Conservation (phyloP, 805 yeast species). For the Scheffersomyces coipomensis region DNA sequence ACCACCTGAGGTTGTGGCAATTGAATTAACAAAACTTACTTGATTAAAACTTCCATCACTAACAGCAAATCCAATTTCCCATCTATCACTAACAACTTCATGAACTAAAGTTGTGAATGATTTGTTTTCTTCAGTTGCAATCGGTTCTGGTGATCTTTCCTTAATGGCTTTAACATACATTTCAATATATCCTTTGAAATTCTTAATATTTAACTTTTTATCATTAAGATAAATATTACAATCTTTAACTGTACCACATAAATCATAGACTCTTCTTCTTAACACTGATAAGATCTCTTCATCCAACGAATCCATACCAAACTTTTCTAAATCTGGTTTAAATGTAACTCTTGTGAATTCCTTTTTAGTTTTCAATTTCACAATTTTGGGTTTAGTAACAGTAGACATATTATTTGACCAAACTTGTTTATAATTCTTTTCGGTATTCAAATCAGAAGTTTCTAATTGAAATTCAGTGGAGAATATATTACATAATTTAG, state of each 20-base stretch:
- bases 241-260: constrained; percentile 90
- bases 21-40: constrained; percentile 94
- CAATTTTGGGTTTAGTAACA: constrained; percentile 74
- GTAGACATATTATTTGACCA: constrained; percentile 88
- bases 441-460: constrained; percentile 74
- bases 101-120: constrained; percentile 58
- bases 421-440: constrained; percentile 68
- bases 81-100: constrained; percentile 77
- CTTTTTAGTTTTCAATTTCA: constrained; percentile 52
- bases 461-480: constrained; percentile 84
- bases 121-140: constrained; percentile 33
- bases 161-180: constrained; percentile 80
- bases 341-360: constrained; percentile 88
- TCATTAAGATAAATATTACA: constrained; percentile 78
- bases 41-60: constrained; percentile 90
- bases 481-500: constrained; percentile 93
- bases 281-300: constrained; percentile 80
- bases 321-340: constrained; percentile 81
- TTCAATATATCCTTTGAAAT: constrained; percentile 85
- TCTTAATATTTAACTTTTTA: constrained; percentile 61
- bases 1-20: constrained; percentile 97
- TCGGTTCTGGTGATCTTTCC: constrained; percentile 40
- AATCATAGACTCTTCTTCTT: constrained; percentile 90
- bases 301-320: constrained; percentile 82
- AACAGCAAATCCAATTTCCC: constrained; percentile 96